Evolutionary conservation across 495 filamentous ascomycete species (phyloP).

Genomic region (Podospora tetraspora): DNA sequence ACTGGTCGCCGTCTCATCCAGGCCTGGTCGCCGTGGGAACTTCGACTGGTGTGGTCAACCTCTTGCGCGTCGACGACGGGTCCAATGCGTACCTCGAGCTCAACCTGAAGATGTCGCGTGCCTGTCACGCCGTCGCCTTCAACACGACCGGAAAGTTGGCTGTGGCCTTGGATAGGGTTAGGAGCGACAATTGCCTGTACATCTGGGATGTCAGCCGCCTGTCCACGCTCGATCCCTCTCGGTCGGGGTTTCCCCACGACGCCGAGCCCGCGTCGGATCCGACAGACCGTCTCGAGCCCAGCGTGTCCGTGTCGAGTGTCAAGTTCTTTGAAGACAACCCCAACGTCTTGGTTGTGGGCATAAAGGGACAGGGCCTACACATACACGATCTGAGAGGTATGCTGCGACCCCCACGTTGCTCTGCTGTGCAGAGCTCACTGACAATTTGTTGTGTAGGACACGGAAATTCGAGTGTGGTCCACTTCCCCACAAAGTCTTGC

Average conservation of each 20-base stretch:
- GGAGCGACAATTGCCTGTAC: conserved; percentile 88
- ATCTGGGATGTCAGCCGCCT: conserved; percentile 84
- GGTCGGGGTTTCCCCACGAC: conserved; percentile 35
- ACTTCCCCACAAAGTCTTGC: conserved; percentile 74
- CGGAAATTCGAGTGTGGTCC: conserved; percentile 40
- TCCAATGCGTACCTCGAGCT: conserved; percentile 63
- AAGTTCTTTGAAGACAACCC: conserved; percentile 86
- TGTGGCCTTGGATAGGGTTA: conserved; percentile 81
- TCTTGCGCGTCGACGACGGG: conserved; percentile 68
- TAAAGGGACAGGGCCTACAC: conserved; percentile 80
- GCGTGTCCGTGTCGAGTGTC: conserved; percentile 82
- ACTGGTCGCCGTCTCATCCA: conserved; percentile 73
- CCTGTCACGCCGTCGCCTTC: conserved; percentile 89
- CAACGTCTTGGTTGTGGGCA: conserved; percentile 72
- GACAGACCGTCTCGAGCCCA: conserved; percentile 66
- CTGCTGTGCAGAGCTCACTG: conserved; percentile 3
- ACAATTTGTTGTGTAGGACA: conserved; percentile 14
- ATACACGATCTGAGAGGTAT: conserved; percentile 85
- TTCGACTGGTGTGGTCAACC: conserved; percentile 73
- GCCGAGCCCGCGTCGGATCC: conserved; percentile 51
- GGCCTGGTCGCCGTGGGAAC: conserved; percentile 81
- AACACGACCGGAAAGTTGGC: conserved; percentile 73
- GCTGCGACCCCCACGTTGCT: neutral
- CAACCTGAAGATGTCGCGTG: conserved; percentile 75
- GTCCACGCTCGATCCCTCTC: conserved; percentile 38